Base-by-base conservation (phyloP, 2,329 filamentous ascomycete genomes). In the Rasamsonia emersonii region DNA sequence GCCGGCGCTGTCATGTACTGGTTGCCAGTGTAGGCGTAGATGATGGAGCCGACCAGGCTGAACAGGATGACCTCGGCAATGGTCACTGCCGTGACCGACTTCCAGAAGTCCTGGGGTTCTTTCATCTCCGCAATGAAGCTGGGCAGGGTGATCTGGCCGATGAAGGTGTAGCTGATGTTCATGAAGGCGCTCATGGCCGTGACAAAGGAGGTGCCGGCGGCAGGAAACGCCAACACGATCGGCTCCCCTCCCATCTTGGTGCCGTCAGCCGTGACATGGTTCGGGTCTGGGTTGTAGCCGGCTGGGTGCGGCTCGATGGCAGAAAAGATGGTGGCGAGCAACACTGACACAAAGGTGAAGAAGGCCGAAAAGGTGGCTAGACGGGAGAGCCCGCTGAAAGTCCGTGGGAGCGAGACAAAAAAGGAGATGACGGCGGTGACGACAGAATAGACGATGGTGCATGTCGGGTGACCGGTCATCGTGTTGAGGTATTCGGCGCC, bases 81-180 rank as follows among this genome's bases (percentile, higher is more conserved):
- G 8, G 88, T 94, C 39, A 93, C 86, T 2, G 80, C 81, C 76
- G 86, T 94, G 1, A 95, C 73, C 2, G 88, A 85, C 61, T 95
- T 95, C 47, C 86, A 86, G 53, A 95, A 95, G 45, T 95, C 88
- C 36, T 73, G 77, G 2, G 71, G 75, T 28, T 77, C 67, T 51
- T 72, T 82, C 88, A 95, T 95, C 59, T 95, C 88, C 3, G 88
- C 86, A 43, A 95, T 95, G 64, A 95, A 95, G 46, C 82, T 89
- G 1, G 88, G 88, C 9, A 95, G 70, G 0, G 88, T 94, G 48
- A 94, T 93, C 55, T 95, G 88, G 0, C 88, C 88, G 45, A 95
- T 94, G 53, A 95, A 94, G 0, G 88, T 94, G 56, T 94, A 95
- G 61, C 79, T 85, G 53, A 95, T 95, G 61, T 95, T 95, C 56